phyloP scores from a whole-genome alignment of 1,284 basidiomycete species.

The Irpex sp. region DNA sequence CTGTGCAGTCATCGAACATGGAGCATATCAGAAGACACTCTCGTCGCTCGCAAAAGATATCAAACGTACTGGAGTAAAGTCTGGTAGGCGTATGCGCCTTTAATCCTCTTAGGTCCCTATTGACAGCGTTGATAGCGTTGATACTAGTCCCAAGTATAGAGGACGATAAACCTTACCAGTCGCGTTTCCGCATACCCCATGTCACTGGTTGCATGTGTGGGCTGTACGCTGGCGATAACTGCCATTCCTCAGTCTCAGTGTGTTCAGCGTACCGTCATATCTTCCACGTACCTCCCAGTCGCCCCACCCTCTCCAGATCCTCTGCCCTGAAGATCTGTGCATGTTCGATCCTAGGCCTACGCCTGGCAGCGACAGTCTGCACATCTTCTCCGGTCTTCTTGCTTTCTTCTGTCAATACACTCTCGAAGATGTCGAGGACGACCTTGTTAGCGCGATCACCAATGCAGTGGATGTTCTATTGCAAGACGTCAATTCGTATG shows the following conservation, averaged over 20 bases:
- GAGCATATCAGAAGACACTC: background rate
- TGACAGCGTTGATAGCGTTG: background rate
- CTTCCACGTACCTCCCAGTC: constrained; percentile 56
- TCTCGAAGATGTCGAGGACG: constrained; percentile 77
- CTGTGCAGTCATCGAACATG: constrained; percentile 22
- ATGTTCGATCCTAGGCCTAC: constrained; percentile 80
- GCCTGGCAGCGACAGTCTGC: constrained; percentile 36
- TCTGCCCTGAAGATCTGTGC: constrained; percentile 76
- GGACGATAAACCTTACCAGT: constrained; percentile 40
- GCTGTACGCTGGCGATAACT: constrained; percentile 92
- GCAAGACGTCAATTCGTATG: background rate
- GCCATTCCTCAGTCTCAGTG: constrained; percentile 1
- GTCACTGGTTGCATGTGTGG: constrained; percentile 87
- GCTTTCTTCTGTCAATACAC: constrained; percentile 28
- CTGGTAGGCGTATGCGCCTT: constrained; percentile 86
- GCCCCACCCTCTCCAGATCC: constrained; percentile 67
- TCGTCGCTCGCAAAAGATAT: background rate
- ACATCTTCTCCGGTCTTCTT: constrained; percentile 16
- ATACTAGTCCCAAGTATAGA: background rate
- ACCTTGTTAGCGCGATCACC: constrained; percentile 86
- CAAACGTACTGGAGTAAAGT: constrained; percentile 60
- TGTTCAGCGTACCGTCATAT: background rate
- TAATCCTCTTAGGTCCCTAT: constrained; percentile 74
- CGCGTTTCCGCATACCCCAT: constrained; percentile 87
- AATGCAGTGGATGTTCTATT: constrained; percentile 86